Conservation (phyloP, 257 asterid genomes). For the Dorcoceras hygrometricum region DNA sequence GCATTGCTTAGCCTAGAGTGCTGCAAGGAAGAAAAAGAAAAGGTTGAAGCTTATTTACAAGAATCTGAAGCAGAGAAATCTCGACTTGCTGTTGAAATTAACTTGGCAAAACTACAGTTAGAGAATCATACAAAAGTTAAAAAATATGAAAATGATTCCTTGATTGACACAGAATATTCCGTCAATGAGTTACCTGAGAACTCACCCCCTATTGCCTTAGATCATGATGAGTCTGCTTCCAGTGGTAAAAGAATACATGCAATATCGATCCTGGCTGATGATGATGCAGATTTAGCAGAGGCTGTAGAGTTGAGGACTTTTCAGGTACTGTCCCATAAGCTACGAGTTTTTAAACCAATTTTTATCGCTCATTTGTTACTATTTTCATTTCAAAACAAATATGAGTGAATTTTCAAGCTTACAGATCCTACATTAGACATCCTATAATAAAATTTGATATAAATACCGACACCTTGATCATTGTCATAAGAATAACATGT, state of each 20-base stretch:
- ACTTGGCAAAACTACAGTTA: constrained; percentile 44
- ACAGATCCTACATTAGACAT: neutral
- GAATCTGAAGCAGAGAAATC: constrained; percentile 59
- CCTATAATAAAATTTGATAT: neutral
- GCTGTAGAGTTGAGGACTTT: constrained; percentile 23
- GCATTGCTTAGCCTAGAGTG: constrained; percentile 87
- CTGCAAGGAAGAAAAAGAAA: constrained; percentile 95
- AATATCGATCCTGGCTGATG: constrained; percentile 20
- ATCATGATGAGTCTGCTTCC: constrained; percentile 21
- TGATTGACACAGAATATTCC: constrained; percentile 22
- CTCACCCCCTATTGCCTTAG: constrained; percentile 31
- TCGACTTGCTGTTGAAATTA: constrained; percentile 46
- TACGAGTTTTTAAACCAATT: constrained; percentile 1
- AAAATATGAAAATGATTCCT: constrained; percentile 31
- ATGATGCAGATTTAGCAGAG: constrained; percentile 30
- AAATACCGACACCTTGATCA: no score
- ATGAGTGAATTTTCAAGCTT: neutral
- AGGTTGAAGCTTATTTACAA: constrained; percentile 48
- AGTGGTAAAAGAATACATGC: constrained; percentile 23
- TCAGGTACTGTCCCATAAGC: constrained; percentile 48
- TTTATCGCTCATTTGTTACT: neutral
- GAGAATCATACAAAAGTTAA: constrained; percentile 31
- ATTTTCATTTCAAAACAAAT: neutral
- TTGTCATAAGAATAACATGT: no score
- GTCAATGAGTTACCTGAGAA: constrained; percentile 32